Evolutionary conservation across 768 basidiomycete species (phyloP), one percentile per base, ranked within the genome.

Genomic region (Auricularia cornea): DNA sequence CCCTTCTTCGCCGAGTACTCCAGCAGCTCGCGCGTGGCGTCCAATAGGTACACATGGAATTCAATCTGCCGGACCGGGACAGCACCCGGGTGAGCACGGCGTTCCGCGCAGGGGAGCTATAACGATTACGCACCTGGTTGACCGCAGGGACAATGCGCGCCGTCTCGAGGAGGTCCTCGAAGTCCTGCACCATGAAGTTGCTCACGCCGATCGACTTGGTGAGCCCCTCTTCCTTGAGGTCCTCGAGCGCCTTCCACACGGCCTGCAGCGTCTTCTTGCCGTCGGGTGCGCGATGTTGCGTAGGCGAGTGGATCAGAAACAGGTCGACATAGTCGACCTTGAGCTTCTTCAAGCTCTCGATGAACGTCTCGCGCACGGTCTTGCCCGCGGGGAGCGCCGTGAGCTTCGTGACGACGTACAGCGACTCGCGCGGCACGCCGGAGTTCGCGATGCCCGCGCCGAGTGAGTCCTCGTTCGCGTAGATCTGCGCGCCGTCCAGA

Each of bases 71-170:
- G 16, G 26, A 10, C 11, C 54, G 12, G 35, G 16, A 38, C 51
- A 52, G 3, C 51, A 52, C 8, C 51, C 28, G 20, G n/a, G n/a
- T n/a, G n/a, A n/a, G n/a, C n/a, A n/a, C n/a, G n/a, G n/a, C n/a
- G n/a, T n/a, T n/a, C n/a, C n/a, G n/a, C n/a, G n/a, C n/a, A n/a
- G n/a, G n/a, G n/a, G n/a, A 8, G 18, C 68, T 72, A 32, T 40
- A 18, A 40, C 10, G 6, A 23, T 8, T 5, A 71, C 77, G 62
- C 62, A 84, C 87, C 81, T 90, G 90, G 73, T 93, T 75, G 28
- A 89, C 89, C 23, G 81, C 87, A 6, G 91, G 90, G n/a, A 84
- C 71, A 67, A 92, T 80, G 65, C 83, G 82, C 41, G 86, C 87
- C 10, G 78, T 82, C 29, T 85, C 81, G 40, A 90, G 78, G 61